Evolutionary conservation across 768 basidiomycete species (phyloP), one percentile per base, ranked within the genome.

Genomic region (Boletus bicolor): DNA sequence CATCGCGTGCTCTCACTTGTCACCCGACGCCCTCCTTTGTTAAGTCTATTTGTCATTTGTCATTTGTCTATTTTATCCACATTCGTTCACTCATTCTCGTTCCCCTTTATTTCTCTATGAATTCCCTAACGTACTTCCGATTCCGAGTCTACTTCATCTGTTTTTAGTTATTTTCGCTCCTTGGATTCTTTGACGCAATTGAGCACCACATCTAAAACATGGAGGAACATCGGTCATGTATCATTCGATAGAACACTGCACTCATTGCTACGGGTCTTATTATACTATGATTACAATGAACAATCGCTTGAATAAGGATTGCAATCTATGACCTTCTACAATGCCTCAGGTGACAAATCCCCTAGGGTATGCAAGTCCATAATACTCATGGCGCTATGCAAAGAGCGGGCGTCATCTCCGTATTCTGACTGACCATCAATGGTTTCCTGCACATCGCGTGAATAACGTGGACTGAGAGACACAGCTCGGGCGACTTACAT

Each of bases 391-490:
- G 82, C 79, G 61, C 86, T 90, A 57, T 76, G 78, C 9, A 82
- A 74, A 8, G 86, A 87, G 49, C 75, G 81, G 11, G 76, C 63
- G n/a, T 89, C 87, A 45, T 90, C 91, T 2, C 86, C 90, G 51
- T 79, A 82, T 64, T 87, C 90, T 1, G 89, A 92, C 9, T 77
- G 80, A 7, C 79, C 76, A 62, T 89, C 88, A 43, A 91, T 82
- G 7, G 82, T 84, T 73, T 91, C 89, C 89, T 91, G 58, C 9
- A 30, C 43, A 26, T 56, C 11, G 11, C 5, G 36, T 65, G 38
- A 64, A 36, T 44, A 32, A 48, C 34, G 5, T 3, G 17, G 7
- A 17, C 21, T 8, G 30, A 50, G 26, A 46, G 10, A 49, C 17
- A 14, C 5, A 26, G 11, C 7, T 44, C 11, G 30, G 19, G 30